phyloP scores from a whole-genome alignment of 2,329 filamentous ascomycete genomes.

The Alternaria panax region DNA sequence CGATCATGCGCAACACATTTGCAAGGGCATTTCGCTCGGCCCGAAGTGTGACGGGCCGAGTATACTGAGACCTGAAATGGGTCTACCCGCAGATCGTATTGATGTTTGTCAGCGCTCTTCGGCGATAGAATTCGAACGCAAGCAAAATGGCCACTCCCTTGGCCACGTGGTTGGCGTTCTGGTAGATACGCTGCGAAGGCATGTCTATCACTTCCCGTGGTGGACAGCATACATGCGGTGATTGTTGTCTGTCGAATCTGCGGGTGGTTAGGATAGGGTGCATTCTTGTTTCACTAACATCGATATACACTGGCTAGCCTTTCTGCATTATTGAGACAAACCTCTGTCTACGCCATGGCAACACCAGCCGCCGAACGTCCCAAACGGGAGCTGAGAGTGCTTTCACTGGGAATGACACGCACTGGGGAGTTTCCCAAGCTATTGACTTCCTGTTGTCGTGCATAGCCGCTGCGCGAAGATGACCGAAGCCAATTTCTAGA shows the following conservation, averaged over 20 bases:
- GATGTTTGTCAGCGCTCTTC: not conserved
- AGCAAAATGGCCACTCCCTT: conserved; percentile 2
- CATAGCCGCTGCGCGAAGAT: not conserved
- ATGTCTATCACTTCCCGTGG: not conserved
- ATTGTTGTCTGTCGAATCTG: not conserved
- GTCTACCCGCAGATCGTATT: not conserved
- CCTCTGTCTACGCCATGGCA: not conserved
- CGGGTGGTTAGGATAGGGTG: not conserved
- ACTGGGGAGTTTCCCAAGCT: conserved; percentile 1
- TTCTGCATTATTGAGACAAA: not conserved
- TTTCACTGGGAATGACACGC: conserved; percentile 9
- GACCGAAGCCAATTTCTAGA: not conserved
- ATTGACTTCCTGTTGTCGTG: not conserved
- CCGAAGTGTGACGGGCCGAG: conserved; percentile 1
- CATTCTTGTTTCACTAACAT: not conserved
- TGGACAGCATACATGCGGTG: not conserved
- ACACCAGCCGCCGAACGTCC: not conserved
- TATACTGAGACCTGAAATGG: not conserved
- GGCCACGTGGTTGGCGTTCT: conserved; percentile 9
- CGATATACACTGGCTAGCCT: not conserved
- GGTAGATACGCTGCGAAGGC: not conserved
- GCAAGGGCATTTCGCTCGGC: conserved; percentile 3
- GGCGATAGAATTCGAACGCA: not conserved
- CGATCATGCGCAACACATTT: not conserved
- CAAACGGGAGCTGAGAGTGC: conserved; percentile 8